Evolutionary conservation across 257 asterid species (phyloP).

Genomic region (Fraxinus excelsior): DNA sequence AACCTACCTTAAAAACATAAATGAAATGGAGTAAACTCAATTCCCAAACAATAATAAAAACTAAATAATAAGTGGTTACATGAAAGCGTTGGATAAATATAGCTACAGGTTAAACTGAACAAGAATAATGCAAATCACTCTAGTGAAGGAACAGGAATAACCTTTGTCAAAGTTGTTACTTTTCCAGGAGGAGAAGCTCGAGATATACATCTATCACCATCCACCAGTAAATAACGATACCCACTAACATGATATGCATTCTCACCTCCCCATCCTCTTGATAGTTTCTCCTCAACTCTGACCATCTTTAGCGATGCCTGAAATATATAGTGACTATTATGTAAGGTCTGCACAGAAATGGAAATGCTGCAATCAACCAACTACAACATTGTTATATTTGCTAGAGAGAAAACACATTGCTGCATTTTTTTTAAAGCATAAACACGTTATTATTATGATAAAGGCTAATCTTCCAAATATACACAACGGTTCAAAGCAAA

Average conservation of each 20-base stretch:
- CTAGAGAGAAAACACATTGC: background rate
- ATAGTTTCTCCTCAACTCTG: constrained; percentile 92
- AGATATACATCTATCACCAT: constrained; percentile 71
- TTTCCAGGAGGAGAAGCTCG: constrained; percentile 98
- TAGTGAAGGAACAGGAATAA: constrained; percentile 26
- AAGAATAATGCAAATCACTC: constrained; percentile 15
- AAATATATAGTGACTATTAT: constrained; percentile 27
- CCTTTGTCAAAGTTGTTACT: constrained; percentile 93
- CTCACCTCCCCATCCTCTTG: constrained; percentile 99
- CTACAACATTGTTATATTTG: background rate
- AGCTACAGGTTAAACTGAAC: background rate
- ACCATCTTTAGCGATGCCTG: constrained; percentile 69
- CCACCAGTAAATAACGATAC: constrained; percentile 88
- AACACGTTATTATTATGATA: background rate
- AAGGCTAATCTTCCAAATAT: background rate
- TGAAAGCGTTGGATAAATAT: background rate
- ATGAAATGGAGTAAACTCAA: background rate
- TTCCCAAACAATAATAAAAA: background rate
- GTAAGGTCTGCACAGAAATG: constrained; percentile 10
- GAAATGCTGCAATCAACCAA: background rate
- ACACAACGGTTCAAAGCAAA: background rate
- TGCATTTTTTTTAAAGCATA: background rate
- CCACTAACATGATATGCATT: constrained; percentile 98
- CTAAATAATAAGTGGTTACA: background rate
- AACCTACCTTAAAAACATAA: background rate